Base-by-base conservation (phyloP, 2,329 filamentous ascomycete species). In the Xylariomycetidae sp. region DNA sequence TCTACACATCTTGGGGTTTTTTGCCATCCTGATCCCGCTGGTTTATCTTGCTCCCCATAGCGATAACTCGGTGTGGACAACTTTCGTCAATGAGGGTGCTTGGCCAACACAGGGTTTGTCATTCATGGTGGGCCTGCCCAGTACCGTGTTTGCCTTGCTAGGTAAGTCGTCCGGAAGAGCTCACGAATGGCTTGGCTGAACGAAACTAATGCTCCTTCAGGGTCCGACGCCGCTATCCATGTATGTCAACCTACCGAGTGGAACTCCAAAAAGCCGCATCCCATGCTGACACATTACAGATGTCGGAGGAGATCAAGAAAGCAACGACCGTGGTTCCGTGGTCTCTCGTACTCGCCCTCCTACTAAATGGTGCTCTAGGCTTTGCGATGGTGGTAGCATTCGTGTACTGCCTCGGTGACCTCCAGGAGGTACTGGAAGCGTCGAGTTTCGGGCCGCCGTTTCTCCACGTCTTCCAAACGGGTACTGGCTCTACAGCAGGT, bases 41-140 rank as follows among this genome's bases (percentile, higher is more conserved):
- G 32, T 40, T 3, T 40, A 32, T 16, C 19, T 40, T 10, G 20
- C 34, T 18, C 34, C 37, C 3, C 40, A 43, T 25, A 19, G 20
- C 2, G 30, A 40, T 19, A 16, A 20, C 9, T 40, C 40, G 6
- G 3, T 43, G n/a, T 43, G 35, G n/a, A 40, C 37, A 8, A 38
- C 35, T 3, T 40, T 38, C 16, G 29, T 38, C 16, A 40, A 40
- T 24, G 10, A 13, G 4, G 34, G 40, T 5, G 37, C 26, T 4
- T 43, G 40, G 40, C 15, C 32, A 16, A 38, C 33, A 7, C 33
- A 27, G 14, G 32, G 32, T 9, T 24, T 39, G 12, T 36, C 37
- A n/a, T 39, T 39, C 29, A 32, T 39, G 29, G 29, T 39, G 15
- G 37, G 37, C 17, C 16, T 39, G 10, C 33, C 37, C 5, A 17